A percentile compares a stretch with the other conserved stretches of the same genome.
phyloP scores from a whole-genome alignment of 2,329 filamentous ascomycete species.

The Talaromyces verruculosus region DNA sequence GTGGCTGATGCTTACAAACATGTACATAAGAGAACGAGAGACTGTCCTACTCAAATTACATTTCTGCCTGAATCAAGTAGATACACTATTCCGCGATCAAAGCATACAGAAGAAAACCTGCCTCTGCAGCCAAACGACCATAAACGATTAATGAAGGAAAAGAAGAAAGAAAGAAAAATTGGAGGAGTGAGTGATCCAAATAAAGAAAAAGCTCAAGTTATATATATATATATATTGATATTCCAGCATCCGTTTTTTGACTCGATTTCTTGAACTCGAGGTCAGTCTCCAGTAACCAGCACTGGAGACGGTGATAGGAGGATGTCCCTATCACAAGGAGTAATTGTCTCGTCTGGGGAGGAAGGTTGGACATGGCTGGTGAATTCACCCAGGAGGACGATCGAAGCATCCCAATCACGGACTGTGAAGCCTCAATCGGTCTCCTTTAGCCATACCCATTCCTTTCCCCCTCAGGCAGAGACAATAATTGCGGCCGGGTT shows the following conservation, averaged over 20 bases:
- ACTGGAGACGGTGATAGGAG: constrained; percentile 7
- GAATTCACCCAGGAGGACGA: neutral
- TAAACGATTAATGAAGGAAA: neutral
- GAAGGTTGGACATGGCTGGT: neutral
- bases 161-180: neutral
- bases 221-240: constrained; percentile 4
- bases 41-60: neutral
- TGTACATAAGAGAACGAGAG: neutral
- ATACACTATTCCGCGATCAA: constrained; percentile 1
- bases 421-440: neutral
- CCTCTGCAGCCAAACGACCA: neutral
- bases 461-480: neutral
- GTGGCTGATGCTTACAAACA: neutral
- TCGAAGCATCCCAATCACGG: constrained; percentile 6
- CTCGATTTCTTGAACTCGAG: constrained; percentile 14
- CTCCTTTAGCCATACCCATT: neutral
- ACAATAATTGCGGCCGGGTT: constrained; percentile 15
- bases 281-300: neutral
- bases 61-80: neutral
- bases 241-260: constrained; percentile 13
- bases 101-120: constrained; percentile 9
- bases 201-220: constrained; percentile 5
- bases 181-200: constrained; percentile 2
- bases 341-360: neutral
- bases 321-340: constrained; percentile 9